Evolutionary conservation across 2,329 filamentous ascomycete genomes (phyloP).

Genomic region (Ampelomyces quisqualis): DNA sequence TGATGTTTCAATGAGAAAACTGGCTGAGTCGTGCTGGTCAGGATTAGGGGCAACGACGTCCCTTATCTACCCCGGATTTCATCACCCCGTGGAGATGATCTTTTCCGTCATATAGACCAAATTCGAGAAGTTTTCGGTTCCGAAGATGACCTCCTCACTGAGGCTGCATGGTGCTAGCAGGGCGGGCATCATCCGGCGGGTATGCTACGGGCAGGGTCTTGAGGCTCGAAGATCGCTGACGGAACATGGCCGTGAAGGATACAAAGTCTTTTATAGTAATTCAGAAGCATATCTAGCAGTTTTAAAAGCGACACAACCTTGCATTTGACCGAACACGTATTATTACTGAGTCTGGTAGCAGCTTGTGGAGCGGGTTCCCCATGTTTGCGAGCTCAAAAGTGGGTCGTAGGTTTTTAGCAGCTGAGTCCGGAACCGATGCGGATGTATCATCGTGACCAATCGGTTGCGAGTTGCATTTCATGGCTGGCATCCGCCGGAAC

Average conservation of each 20-base stretch:
- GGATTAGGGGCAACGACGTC: constrained; percentile 39
- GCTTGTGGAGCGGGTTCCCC: neutral
- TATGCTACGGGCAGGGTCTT: too few species aligned
- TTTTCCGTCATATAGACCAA: constrained; percentile 24
- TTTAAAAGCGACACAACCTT: too few species aligned
- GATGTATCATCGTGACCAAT: too few species aligned
- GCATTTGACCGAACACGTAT: too few species aligned
- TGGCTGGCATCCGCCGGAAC: constrained; percentile 4
- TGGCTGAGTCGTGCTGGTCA: constrained; percentile 4
- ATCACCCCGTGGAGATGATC: constrained; percentile 63
- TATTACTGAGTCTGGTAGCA: too few species aligned
- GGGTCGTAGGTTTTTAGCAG: neutral
- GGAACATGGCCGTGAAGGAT: too few species aligned
- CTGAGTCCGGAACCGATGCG: constrained; percentile 3
- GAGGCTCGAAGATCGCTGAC: too few species aligned
- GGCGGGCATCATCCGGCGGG: neutral
- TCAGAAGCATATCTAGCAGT: too few species aligned
- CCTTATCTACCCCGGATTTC: constrained; percentile 71
- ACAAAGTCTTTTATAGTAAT: too few species aligned
- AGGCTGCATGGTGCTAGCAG: too few species aligned
- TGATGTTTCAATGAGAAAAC: neutral
- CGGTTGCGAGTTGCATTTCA: too few species aligned
- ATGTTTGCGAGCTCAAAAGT: neutral
- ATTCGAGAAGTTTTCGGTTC: constrained; percentile 4
- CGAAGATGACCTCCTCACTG: too few species aligned